A percentile compares a stretch with the other conserved stretches of the same genome.
Conservation (phyloP, 2,329 filamentous ascomycete genomes). For the Blastomyces parvus region DNA sequence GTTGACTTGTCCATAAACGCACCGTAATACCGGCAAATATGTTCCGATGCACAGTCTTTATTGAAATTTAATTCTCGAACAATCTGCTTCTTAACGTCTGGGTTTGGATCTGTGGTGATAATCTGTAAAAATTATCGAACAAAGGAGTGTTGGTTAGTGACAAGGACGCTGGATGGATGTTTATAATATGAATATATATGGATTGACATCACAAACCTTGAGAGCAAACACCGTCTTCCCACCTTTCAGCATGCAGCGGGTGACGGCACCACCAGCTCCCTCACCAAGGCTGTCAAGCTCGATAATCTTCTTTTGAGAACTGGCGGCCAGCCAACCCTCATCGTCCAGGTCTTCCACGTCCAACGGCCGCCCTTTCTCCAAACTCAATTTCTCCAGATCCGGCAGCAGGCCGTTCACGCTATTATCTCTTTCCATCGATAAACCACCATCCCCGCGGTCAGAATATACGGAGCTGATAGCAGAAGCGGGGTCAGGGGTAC, state of each 20-base stretch:
- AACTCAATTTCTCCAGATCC: slow-evolving; percentile 66
- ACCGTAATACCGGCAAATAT: slow-evolving; percentile 96
- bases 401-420: slow-evolving; percentile 69
- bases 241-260: slow-evolving; percentile 75
- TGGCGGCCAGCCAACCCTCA: slow-evolving; percentile 88
- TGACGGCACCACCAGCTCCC: slow-evolving; percentile 91
- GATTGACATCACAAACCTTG: slow-evolving; percentile 55
- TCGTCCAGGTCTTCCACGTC: slow-evolving; percentile 95
- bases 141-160: slow-evolving; percentile 17
- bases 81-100: slow-evolving; percentile 97
- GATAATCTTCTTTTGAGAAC: slow-evolving; percentile 74
- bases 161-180: not conserved
- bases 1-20: slow-evolving; percentile 95
- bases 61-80: slow-evolving; percentile 94
- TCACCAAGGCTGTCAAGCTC: slow-evolving; percentile 87
- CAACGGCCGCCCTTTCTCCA: slow-evolving; percentile 71
- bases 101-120: slow-evolving; percentile 95
- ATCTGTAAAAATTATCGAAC: slow-evolving; percentile 50
- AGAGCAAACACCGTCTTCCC: slow-evolving; percentile 92
- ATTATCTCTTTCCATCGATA: slow-evolving; percentile 70
- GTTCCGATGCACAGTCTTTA: slow-evolving; percentile 88
- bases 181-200: not conserved
- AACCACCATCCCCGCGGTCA: slow-evolving; percentile 64
- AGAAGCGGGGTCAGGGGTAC: slow-evolving; percentile 75
- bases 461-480: slow-evolving; percentile 80